phyloP scores from a whole-genome alignment of 306 rosid genomes.

The Ziziphus jujuba region DNA sequence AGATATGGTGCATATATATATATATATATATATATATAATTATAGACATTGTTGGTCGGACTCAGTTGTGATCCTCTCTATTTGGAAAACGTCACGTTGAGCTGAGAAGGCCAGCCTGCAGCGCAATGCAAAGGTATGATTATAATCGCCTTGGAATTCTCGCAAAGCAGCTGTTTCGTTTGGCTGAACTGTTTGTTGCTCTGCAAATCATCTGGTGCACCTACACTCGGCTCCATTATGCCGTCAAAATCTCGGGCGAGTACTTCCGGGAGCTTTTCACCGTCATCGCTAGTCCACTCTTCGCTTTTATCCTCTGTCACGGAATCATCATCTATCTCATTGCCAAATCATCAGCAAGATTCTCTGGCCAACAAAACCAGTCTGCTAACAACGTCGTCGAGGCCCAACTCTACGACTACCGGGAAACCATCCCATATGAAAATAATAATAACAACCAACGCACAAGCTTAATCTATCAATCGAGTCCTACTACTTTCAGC shows the following conservation, averaged over 20 bases:
- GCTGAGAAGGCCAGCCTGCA: no score
- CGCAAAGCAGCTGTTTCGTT: slow-evolving; percentile 26
- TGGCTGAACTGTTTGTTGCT: slow-evolving; percentile 1
- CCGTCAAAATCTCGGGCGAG: slow-evolving; percentile 8
- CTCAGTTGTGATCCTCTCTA: no score
- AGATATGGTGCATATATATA: no score
- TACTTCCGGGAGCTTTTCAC: slow-evolving; percentile 6
- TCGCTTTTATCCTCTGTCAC: slow-evolving; percentile 18
- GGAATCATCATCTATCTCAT: slow-evolving; percentile 8
- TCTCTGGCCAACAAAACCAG: neutral
- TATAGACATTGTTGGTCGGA: no score
- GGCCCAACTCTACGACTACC: neutral
- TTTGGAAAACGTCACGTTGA: no score
- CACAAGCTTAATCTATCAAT: neutral
- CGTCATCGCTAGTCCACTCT: slow-evolving; percentile 1
- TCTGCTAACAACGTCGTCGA: neutral
- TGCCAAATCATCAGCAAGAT: neutral
- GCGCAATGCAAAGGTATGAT: no score
- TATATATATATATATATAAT: no score
- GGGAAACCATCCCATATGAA: neutral
- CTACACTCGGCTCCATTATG: slow-evolving; percentile 10
- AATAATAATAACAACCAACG: neutral
- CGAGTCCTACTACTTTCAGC: neutral
- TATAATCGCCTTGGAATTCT: no score
- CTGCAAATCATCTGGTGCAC: neutral